Percentiles rank a stretch among this genome's conserved stretches.
Evolutionary conservation across 164 flowering plant genomes (phyloP).

Genomic region (Chloranthus sessilifolius): DNA sequence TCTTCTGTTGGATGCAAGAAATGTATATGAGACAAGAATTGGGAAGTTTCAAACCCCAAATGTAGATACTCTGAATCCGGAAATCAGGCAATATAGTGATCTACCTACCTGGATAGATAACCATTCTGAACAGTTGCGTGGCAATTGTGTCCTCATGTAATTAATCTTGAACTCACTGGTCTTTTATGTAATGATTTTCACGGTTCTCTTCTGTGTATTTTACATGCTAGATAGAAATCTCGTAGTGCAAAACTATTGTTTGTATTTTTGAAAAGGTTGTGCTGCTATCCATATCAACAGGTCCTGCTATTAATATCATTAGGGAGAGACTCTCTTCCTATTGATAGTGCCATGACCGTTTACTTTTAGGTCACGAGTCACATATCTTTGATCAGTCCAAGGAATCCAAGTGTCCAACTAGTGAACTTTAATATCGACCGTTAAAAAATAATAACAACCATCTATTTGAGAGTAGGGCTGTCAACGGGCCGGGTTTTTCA

Average conservation of each 20-base stretch:
- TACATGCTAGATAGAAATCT: not conserved
- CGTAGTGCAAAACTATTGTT: not conserved
- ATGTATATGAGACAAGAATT: constrained; percentile 90
- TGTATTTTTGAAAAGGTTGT: not conserved
- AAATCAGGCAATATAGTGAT: constrained; percentile 93
- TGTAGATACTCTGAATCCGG: constrained; percentile 82
- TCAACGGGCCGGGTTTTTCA: too few species aligned
- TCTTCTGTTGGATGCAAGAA: constrained; percentile 86
- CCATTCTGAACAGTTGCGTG: constrained; percentile 58
- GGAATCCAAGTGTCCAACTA: too few species aligned
- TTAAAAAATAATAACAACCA: too few species aligned
- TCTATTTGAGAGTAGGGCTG: too few species aligned
- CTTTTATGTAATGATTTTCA: not conserved
- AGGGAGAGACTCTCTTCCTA: too few species aligned
- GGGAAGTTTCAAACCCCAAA: constrained; percentile 69
- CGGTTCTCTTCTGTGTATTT: not conserved
- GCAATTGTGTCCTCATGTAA: constrained; percentile 76
- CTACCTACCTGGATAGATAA: constrained; percentile 78
- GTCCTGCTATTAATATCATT: too few species aligned
- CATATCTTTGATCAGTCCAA: too few species aligned
- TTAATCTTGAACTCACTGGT: too few species aligned
- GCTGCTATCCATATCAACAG: too few species aligned
- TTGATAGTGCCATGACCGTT: too few species aligned
- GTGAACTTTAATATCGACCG: too few species aligned
- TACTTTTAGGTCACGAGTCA: too few species aligned